Conservation (phyloP, 2,329 filamentous ascomycete genomes). For the Chaetomium strumarium region DNA sequence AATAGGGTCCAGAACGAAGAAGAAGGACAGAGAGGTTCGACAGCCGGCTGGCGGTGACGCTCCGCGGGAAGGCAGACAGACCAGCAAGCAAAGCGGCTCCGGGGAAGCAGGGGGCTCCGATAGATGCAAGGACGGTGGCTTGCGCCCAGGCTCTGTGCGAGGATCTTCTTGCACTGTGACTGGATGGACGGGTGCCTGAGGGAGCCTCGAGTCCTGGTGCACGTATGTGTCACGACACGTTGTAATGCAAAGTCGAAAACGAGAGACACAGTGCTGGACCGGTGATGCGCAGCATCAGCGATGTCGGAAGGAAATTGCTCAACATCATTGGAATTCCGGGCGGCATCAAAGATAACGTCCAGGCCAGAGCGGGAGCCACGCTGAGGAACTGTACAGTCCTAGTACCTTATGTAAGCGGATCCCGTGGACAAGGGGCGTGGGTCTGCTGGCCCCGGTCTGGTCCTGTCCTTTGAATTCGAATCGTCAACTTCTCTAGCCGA, state of each 20-base stretch:
- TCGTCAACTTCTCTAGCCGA: no score
- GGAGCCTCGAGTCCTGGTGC: slow-evolving; percentile 3
- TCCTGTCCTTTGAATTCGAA: no score
- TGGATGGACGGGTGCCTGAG: slow-evolving; percentile 1
- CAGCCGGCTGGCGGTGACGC: slow-evolving; percentile 23
- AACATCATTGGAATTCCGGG: neutral
- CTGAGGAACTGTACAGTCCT: neutral
- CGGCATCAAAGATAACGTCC: neutral
- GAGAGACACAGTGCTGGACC: neutral
- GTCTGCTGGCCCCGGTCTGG: neutral
- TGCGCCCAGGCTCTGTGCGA: slow-evolving; percentile 9
- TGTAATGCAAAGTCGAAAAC: no score
- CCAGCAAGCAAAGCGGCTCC: slow-evolving; percentile 8
- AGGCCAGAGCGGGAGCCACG: slow-evolving; percentile 6
- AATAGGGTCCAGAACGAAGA: slow-evolving; percentile 1
- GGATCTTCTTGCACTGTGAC: neutral
- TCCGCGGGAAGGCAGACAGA: slow-evolving; percentile 20
- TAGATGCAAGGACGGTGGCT: slow-evolving; percentile 4
- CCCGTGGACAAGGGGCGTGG: slow-evolving; percentile 14
- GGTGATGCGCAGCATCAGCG: slow-evolving; percentile 8
- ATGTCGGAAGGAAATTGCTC: slow-evolving; percentile 17
- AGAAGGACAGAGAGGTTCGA: neutral
- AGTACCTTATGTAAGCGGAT: slow-evolving; percentile 3
- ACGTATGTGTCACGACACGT: neutral
- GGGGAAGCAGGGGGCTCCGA: slow-evolving; percentile 15